Evolutionary conservation across 257 asterid species (phyloP), one percentile per base, ranked within the genome.

Genomic region (Coffea eugenioides): DNA sequence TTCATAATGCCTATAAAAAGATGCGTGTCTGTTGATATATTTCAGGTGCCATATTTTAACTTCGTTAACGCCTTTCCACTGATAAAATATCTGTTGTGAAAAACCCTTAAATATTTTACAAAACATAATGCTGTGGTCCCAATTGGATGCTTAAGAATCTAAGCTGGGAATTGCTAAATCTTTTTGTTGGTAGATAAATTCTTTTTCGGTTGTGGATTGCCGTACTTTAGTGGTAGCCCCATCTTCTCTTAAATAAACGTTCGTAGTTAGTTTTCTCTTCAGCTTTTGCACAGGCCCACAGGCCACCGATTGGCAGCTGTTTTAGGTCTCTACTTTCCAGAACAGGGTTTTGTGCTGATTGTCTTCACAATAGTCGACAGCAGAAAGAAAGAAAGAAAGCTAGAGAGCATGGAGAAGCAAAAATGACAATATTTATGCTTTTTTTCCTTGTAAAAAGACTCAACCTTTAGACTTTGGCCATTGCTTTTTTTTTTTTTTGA

Each of bases 301-400:
- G 21, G 69, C 74, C 80, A 83, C 77, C 36, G 80, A 62, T 66
- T 70, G 81, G 81, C 84, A 70, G 73, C 34, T 59, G 84, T 62
- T 36, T 13, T 71, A 84, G 84, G 88, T 80, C 84, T 84, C 86
- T 82, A 78, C 86, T 88, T 88, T 83, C 81, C 75, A 83, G 56
- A 73, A 84, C 88, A 87, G 70, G 77, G 83, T 69, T 84, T 79
- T 81, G 74, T 87, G 86, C 69, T 76, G 73, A 80, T 80, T 88
- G 95, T 88, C 88, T 80, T 88, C 79, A 75, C 20, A 69, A 80
- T 77, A 73, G 86, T 83, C 77, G 92, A 90, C 93, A 88, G 31
- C 71, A 71, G 39, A 61, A 76, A 78, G 39, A 45, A 62, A 43
- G 56, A 15, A 9, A 79, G 6, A 51, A 36, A 61, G 69, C 52